Conservation (phyloP, 176 grass and related monocot genomes). For the Musa troglodytarum region DNA sequence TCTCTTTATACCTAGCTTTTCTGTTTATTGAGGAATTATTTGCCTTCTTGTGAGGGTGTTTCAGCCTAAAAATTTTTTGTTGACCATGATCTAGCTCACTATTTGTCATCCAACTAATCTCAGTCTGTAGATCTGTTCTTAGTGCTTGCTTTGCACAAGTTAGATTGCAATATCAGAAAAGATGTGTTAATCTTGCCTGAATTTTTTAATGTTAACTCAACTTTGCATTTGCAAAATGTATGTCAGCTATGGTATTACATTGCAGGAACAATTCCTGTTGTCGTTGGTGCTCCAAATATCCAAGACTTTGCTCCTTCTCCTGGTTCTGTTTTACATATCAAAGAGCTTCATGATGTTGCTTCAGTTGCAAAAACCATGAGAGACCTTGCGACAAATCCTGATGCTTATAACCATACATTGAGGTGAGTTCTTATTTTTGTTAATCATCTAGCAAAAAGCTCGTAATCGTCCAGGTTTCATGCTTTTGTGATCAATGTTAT, state of each 20-base stretch:
- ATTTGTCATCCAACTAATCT: not conserved
- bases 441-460: no score
- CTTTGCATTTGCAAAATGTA: constrained; percentile 14
- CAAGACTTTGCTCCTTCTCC: constrained; percentile 73
- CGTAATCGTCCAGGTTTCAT: no score
- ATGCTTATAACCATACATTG: constrained; percentile 67
- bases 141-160: no score
- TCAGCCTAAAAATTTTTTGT: not conserved
- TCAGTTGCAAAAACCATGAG: constrained; percentile 67
- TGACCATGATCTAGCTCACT: not conserved
- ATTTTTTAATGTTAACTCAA: not conserved
- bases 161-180: no score
- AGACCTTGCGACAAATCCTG: constrained; percentile 54
- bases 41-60: no score
- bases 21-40: not conserved
- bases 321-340: constrained; percentile 79
- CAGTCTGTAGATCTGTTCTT: not conserved
- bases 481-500: not conserved
- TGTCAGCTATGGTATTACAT: not conserved
- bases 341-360: constrained; percentile 56
- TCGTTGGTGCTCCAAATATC: constrained; percentile 94
- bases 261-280: constrained; percentile 81
- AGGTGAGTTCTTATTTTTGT: constrained; percentile 32
- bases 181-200: not conserved
- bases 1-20: not conserved